Conservation (phyloP, 768 basidiomycete genomes). For the Termitomyces sp. region DNA sequence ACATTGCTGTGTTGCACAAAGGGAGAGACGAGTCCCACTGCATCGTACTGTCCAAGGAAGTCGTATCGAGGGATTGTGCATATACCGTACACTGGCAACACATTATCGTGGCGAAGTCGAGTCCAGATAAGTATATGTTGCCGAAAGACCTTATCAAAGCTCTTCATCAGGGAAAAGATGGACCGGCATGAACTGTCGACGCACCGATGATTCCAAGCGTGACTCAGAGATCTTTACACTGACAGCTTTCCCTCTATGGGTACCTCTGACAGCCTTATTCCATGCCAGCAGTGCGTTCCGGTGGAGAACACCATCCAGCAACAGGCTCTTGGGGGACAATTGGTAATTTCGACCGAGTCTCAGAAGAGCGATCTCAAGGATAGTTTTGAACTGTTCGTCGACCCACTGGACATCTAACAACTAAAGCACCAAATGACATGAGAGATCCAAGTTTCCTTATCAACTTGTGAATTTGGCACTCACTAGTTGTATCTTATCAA, state of each 20-base stretch:
- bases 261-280: not conserved
- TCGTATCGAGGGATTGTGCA: not conserved
- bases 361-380: not conserved
- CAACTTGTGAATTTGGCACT: not conserved
- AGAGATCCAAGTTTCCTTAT: not conserved
- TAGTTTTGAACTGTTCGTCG: not conserved
- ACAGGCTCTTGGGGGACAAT: not conserved
- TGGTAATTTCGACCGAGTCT: not conserved
- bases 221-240: not conserved
- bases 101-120: not conserved
- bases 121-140: not conserved
- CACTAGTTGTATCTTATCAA: not conserved
- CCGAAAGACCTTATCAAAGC: not conserved
- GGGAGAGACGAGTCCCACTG: constrained; percentile 1
- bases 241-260: not conserved
- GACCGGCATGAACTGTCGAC: not conserved
- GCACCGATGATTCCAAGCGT: not conserved
- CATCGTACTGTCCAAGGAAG: not conserved
- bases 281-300: not conserved
- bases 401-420: not conserved
- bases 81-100: not conserved
- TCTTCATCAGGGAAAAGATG: not conserved
- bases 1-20: not conserved
- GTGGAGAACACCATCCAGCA: not conserved
- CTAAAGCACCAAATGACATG: not conserved